Evolutionary conservation across 2,329 filamentous ascomycete genomes (phyloP), one percentile per base, ranked within the genome.

Genomic region (Aspergillus unguis): DNA sequence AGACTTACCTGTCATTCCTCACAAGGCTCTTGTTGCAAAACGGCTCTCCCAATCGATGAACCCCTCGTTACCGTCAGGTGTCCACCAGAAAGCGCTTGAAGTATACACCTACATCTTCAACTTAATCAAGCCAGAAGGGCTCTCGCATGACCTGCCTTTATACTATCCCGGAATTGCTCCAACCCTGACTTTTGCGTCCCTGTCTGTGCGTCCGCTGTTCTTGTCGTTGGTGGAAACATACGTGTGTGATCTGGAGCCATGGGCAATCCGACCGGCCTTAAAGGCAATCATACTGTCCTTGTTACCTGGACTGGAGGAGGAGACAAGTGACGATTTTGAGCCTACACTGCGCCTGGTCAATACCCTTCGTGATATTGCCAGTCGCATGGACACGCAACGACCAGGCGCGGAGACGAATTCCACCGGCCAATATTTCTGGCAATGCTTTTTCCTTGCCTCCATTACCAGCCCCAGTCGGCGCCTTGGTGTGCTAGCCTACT

Each of bases 291-390:
- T 97, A 55, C 76, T 99, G 23, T 87, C 90, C n/a, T 77, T 99
- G 29, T 77, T 99, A 3, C 94, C 94, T 0, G 94, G 92, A 0
- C 74, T 99, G 2, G 94, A 99, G 70, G 94, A 99, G 60, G 94
- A 97, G 69, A 95, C 90, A 6, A 95, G 92, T 59, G 94, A 99
- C 67, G 95, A 99, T 67, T 99, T 97, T 69, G 92, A 97, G 57
- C 83, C 88, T 49, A 95, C 92, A 1, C 70, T 96, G 51, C 83
- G 81, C 53, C 83, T 96, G 7, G 69, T 97, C 43, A 87, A 94
- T 62, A 85, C 82, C 52, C 85, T 97, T 68, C 90, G 92, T 64
- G 73, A 80, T 53, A 80, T 83, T 6, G 62, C 68, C 23, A 64
- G 62, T 11, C 60, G 44, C 82, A 91, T 62, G 79, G 85, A 52